Evolutionary conservation across 2,329 filamentous ascomycete genomes (phyloP), one percentile per base, ranked within the genome.

Genomic region (Pyrenophora teres): DNA sequence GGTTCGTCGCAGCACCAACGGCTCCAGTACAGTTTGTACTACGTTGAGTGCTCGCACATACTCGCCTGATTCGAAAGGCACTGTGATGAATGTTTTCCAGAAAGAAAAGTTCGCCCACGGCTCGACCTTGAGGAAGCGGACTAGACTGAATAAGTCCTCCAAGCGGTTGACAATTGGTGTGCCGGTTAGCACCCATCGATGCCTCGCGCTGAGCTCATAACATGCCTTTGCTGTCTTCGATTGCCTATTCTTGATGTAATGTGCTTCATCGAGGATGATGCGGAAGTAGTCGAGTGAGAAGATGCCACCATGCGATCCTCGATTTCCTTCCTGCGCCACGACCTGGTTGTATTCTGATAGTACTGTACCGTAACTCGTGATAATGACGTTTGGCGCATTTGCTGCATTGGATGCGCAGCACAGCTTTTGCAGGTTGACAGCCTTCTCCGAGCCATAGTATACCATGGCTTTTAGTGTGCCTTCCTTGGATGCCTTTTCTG

Each of bases 51-150:
- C 94, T 4, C 92, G 87, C 62, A 97, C 85, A 69, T 96, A 97
- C 57, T 99, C 89, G 61, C 94, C 94, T 0, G 91, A 93, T 72
- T 99, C 94, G 59, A 99, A 99, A 0, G 94, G 94, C 1, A 96
- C 87, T 0, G 94, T 99, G 68, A 99, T 97, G 71, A 99, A 99
- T 0, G 94, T 97, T 70, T 92, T 92, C 94, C 94, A 99, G 76
- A 96, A 99, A 0, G 92, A 96, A 73, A 99, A 99, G 72, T 97
- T 97, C 67, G 89, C 94, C 94, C 94, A 99, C 0, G 94, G 94
- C 70, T 97, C 93, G 3, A 99, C 94, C 50, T 90, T 87, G 9
- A 99, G 78, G 75, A 97, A 99, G 3, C 90, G 86, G 10, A 97
- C 90, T 32, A 99, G 77, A 67, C 90, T 96, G 76, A 97, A 97